These are phyloP conservation scores for Tilletia indica DNA, from an alignment of 1,284 basidiomycete species.

Conservation along the genomic window DNA sequence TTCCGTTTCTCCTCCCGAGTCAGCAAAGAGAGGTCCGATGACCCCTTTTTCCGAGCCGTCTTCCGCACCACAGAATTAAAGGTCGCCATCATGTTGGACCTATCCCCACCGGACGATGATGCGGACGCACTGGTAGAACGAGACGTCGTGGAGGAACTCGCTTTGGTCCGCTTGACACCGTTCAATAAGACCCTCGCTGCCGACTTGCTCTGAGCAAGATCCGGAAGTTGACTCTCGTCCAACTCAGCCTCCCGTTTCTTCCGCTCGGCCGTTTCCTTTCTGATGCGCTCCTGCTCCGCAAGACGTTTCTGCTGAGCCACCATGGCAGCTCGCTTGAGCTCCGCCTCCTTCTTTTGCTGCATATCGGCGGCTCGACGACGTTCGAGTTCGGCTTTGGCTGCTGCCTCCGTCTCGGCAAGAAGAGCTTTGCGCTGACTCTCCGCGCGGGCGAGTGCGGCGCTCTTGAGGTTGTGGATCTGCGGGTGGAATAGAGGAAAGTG, in stretches of 20 bases:
- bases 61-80: neutral
- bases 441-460: neutral
- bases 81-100: slow-evolving; percentile 7
- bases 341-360: neutral
- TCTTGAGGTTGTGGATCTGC: too few species aligned
- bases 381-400: slow-evolving; percentile 7
- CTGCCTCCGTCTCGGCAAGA: slow-evolving; percentile 4
- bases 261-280: neutral
- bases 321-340: neutral
- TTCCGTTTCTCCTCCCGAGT: slow-evolving; percentile 12
- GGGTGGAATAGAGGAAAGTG: too few species aligned
- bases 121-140: too few species aligned
- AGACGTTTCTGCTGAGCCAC: slow-evolving; percentile 1
- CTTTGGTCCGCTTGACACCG: neutral
- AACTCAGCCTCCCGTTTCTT: slow-evolving; percentile 6
- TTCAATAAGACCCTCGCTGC: neutral
- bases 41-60: neutral
- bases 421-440: slow-evolving; percentile 6
- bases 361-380: slow-evolving; percentile 7
- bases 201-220: neutral
- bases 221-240: slow-evolving; percentile 7
- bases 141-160: neutral
- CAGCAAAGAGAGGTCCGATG: neutral
- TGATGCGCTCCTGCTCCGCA: neutral
- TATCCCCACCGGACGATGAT: too few species aligned